Base-by-base conservation (phyloP, 164 flowering plant species). In the Vitis rupestris region DNA sequence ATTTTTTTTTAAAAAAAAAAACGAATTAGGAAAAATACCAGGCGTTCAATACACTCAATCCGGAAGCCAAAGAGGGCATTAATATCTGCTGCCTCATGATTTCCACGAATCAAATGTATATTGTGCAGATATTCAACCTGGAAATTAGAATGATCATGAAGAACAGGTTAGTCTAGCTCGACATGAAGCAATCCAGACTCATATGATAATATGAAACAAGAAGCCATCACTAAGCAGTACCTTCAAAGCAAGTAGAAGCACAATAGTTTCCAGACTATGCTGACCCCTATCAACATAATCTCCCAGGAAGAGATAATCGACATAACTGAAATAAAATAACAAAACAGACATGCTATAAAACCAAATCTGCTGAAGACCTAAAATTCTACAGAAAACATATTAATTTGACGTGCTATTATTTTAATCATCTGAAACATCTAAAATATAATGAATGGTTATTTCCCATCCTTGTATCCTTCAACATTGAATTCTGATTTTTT, bases 281-380 rank as follows among this genome's bases (percentile, higher is more conserved):
- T 96, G 98, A 57, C 99, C 99, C 54, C 99, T 88, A 76, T 96
- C 99, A 73, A 96, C 99, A 88, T 96, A 96, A 80, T 96, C 99
- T 75, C 99, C 99, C 74, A 96, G 78, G 83, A 96, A 96, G 67
- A 96, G 98, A 82, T 96, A 96, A 73, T 96, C 99, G 60, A 96
- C 92, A 72, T 93, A 96, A 61, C 99, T 96, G 97, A 71, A 37
- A 37, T 37, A 37, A 6, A 31, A 37, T 37, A 37, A 37, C 44
- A 37, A 37, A 23, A 37, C 7, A 6, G 44, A 3, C 7, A 37
- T 37, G 4, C 44, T 37, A 37, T 37, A 37, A 37, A 37, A 37
- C 44, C 44, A 37, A 37, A 37, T 37, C 4, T 37, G 44, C 44
- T 37, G 44, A 37, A 37, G 44, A 37, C 44, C 7, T 37, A 37